Conservation (phyloP, 441 rosid genomes). For the Isatis lusitanica region DNA sequence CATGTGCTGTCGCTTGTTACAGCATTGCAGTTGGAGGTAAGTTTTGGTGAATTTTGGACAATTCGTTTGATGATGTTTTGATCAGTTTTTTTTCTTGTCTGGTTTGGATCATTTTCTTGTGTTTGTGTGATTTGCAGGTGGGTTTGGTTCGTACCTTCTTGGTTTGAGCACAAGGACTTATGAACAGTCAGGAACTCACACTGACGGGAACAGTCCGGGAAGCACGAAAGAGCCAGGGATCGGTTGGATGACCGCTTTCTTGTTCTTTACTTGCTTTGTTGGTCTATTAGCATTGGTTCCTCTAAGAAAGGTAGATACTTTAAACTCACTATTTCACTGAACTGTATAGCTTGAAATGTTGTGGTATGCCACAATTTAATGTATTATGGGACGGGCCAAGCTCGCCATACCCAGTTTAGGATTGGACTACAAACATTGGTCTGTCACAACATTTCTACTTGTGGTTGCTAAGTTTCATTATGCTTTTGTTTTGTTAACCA, state of each 20-base stretch:
- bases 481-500: constrained; percentile 31
- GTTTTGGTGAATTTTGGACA: not conserved
- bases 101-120: not conserved
- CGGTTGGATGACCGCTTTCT: constrained; percentile 90
- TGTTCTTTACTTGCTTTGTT: constrained; percentile 75
- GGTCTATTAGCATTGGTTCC: constrained; percentile 89
- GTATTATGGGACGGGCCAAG: not conserved
- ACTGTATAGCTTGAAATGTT: not conserved
- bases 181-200: constrained; percentile 62
- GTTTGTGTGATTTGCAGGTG: constrained; percentile 55
- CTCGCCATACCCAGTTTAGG: no score
- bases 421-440: not conserved
- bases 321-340: not conserved
- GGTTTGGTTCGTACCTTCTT: constrained; percentile 89
- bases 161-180: constrained; percentile 73
- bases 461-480: not conserved
- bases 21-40: constrained; percentile 86
- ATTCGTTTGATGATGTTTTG: not conserved
- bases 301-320: constrained; percentile 65
- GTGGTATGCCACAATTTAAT: not conserved
- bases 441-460: not conserved
- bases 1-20: constrained; percentile 93
- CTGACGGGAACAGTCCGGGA: constrained; percentile 60
- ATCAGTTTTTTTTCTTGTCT: not conserved
- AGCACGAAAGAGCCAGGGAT: constrained; percentile 79